Percentiles rank a stretch among this genome's conserved stretches.
phyloP scores from a whole-genome alignment of 371 early-diverging fungal genomes.

The Mucor circinelloides region DNA sequence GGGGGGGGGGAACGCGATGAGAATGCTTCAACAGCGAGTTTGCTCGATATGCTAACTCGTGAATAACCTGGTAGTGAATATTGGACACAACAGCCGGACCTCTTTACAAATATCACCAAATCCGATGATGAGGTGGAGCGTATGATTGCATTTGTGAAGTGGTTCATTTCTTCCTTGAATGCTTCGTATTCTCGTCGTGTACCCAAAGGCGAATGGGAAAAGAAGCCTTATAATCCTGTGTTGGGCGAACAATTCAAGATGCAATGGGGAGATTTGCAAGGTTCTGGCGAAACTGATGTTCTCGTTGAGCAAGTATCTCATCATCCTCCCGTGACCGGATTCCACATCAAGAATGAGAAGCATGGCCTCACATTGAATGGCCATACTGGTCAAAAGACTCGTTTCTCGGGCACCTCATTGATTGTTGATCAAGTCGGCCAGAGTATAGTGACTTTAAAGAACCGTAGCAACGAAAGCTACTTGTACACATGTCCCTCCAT shows the following conservation, averaged over 20 bases:
- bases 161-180: constrained; percentile 80
- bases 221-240: constrained; percentile 86
- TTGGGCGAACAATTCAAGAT: constrained; percentile 80
- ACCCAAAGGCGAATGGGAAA: constrained; percentile 65
- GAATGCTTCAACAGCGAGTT: background rate
- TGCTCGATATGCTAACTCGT: background rate
- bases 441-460: constrained; percentile 30
- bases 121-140: constrained; percentile 66
- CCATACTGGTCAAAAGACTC: constrained; percentile 64
- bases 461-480: constrained; percentile 38
- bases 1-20: background rate
- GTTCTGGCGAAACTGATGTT: constrained; percentile 60
- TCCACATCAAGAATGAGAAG: constrained; percentile 67
- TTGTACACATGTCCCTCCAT: constrained; percentile 45
- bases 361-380: constrained; percentile 70
- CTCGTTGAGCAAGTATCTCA: constrained; percentile 76
- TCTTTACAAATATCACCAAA: constrained; percentile 67
- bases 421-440: constrained; percentile 53
- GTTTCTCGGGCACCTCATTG: constrained; percentile 46
- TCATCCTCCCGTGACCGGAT: constrained; percentile 76
- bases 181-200: constrained; percentile 64
- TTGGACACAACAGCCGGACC: constrained; percentile 74
- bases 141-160: constrained; percentile 67
- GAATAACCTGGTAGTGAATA: constrained; percentile 53
- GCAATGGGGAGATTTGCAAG: constrained; percentile 72